Percentiles rank a stretch among this genome's conserved stretches.
Conservation (phyloP, 2,329 filamentous ascomycete genomes). For the Septoria petroselini region DNA sequence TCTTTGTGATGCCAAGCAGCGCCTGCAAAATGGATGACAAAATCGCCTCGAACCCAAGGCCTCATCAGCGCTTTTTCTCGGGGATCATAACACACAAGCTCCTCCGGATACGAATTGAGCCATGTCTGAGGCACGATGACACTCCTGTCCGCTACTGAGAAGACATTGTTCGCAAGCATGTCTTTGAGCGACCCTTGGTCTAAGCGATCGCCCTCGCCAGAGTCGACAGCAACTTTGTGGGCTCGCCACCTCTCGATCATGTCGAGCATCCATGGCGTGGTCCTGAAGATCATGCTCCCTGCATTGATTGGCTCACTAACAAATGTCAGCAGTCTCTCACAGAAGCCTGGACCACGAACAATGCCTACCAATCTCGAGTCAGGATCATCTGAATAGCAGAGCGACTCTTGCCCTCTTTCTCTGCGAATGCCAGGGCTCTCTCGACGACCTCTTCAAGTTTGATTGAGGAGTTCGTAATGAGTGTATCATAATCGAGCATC, state of each 20-base stretch:
- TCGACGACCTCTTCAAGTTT: slow-evolving; percentile 39
- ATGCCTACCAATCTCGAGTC: slow-evolving; percentile 39
- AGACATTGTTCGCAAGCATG: slow-evolving; percentile 27
- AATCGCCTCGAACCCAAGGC: slow-evolving; percentile 11
- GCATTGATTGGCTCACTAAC: slow-evolving; percentile 37
- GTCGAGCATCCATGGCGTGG: slow-evolving; percentile 36
- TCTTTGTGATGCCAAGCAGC: slow-evolving; percentile 43
- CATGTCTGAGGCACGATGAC: slow-evolving; percentile 38
- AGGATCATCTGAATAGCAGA: slow-evolving; percentile 40
- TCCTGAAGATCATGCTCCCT: slow-evolving; percentile 41
- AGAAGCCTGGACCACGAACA: not conserved
- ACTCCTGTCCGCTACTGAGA: slow-evolving; percentile 12
- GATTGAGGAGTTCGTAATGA: slow-evolving; percentile 42
- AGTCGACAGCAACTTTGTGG: slow-evolving; percentile 16
- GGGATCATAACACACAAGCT: slow-evolving; percentile 41
- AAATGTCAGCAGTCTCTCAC: not conserved
- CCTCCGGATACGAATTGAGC: slow-evolving; percentile 43
- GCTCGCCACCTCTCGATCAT: slow-evolving; percentile 37
- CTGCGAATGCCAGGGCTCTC: slow-evolving; percentile 34
- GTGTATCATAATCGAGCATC: slow-evolving; percentile 45
- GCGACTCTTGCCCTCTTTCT: slow-evolving; percentile 22
- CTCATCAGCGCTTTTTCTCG: slow-evolving; percentile 15
- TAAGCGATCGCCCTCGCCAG: slow-evolving; percentile 27
- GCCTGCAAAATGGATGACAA: slow-evolving; percentile 43
- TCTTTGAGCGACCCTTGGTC: slow-evolving; percentile 43